Percentiles rank a stretch among this genome's conserved stretches.
Conservation (phyloP, 2,329 filamentous ascomycete species). For the Microdochium paspali region DNA sequence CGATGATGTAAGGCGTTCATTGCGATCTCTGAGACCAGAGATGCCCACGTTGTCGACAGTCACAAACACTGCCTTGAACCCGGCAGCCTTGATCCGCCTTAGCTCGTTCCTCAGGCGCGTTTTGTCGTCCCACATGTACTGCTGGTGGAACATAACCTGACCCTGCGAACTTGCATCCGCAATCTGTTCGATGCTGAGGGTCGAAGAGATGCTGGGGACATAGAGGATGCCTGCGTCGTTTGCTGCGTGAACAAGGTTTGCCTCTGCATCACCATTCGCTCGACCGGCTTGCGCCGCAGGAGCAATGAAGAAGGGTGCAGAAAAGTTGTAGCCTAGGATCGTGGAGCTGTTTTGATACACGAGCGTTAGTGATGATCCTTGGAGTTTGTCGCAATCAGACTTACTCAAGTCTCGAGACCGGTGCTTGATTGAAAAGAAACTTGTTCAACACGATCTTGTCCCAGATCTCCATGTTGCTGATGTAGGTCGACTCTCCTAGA, state of each 20-base stretch:
- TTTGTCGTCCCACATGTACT: slow-evolving; percentile 3
- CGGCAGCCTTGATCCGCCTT: slow-evolving; percentile 10
- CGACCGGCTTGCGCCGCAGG: slow-evolving; percentile 22
- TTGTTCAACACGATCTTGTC: slow-evolving; percentile 20
- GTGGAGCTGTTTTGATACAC: slow-evolving; percentile 13
- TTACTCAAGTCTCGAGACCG: slow-evolving; percentile 11
- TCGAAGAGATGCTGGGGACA: slow-evolving; percentile 24
- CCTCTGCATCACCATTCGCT: slow-evolving; percentile 21
- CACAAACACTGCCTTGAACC: slow-evolving; percentile 12
- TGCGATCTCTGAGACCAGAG: background rate
- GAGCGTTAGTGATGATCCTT: too few relatives aligned
- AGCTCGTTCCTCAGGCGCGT: slow-evolving; percentile 5
- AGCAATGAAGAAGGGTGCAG: slow-evolving; percentile 26
- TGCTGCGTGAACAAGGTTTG: slow-evolving; percentile 24
- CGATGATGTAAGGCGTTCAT: background rate
- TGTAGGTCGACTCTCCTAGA: slow-evolving; percentile 27
- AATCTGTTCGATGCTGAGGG: slow-evolving; percentile 14
- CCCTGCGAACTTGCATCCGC: slow-evolving; percentile 2
- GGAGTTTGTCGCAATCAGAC: too few relatives aligned
- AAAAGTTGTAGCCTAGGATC: slow-evolving; percentile 26
- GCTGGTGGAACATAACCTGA: slow-evolving; percentile 12
- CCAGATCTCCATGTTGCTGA: slow-evolving; percentile 29
- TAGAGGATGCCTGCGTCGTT: slow-evolving; percentile 24
- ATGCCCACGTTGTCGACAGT: slow-evolving; percentile 9
- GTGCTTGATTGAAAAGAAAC: slow-evolving; percentile 23